phyloP scores from a whole-genome alignment of 2,329 filamentous ascomycete genomes.

The Diaporthe velutina region DNA sequence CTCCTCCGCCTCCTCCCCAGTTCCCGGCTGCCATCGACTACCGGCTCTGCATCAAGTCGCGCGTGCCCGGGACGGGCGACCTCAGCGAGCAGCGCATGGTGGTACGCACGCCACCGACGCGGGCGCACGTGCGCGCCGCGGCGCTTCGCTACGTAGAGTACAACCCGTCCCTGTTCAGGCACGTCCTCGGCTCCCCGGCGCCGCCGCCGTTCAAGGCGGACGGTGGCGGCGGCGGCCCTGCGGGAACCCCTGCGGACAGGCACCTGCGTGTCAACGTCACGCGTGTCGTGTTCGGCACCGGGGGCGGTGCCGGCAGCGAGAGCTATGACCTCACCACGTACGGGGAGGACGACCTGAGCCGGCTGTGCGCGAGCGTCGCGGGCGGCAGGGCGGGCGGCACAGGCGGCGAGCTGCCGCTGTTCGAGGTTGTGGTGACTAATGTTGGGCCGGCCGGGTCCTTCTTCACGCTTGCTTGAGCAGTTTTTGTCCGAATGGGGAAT shows the following conservation, averaged over 20 bases:
- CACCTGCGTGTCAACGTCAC: constrained; percentile 28
- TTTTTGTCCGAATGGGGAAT: neutral
- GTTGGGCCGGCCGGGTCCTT: constrained; percentile 6
- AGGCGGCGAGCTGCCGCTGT: constrained; percentile 27
- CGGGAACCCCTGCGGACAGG: neutral
- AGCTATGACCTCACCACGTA: constrained; percentile 36
- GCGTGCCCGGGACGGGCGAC: constrained; percentile 7
- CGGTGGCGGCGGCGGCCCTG: too few relatives aligned
- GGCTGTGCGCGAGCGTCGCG: constrained; percentile 19
- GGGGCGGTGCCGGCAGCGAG: neutral
- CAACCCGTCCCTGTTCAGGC: constrained; percentile 16
- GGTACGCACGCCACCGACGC: constrained; percentile 32
- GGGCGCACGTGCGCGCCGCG: constrained; percentile 29
- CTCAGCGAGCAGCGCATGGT: constrained; percentile 31
- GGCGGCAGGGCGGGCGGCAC: neutral
- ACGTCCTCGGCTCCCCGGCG: neutral
- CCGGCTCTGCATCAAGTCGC: constrained; percentile 34
- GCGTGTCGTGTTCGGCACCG: constrained; percentile 30
- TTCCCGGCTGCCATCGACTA: constrained; percentile 31
- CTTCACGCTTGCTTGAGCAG: constrained; percentile 17
- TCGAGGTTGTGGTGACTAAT: constrained; percentile 33
- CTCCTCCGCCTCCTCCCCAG: neutral
- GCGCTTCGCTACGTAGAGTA: constrained; percentile 31
- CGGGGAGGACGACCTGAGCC: constrained; percentile 33
- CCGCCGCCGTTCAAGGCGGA: neutral